Evolutionary conservation across 257 asterid species (phyloP).

Genomic region (Solanum clarkiae): DNA sequence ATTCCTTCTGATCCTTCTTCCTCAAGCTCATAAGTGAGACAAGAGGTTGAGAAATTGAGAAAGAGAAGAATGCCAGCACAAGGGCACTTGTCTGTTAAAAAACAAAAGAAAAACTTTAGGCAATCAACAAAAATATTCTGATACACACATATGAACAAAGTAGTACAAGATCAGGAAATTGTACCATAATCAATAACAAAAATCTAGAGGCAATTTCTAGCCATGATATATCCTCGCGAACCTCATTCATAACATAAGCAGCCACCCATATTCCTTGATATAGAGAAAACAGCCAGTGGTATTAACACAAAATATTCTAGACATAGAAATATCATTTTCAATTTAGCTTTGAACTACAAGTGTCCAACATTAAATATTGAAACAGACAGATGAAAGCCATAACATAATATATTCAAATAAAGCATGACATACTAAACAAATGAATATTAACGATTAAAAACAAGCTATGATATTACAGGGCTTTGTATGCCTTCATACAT

Average conservation of each 20-base stretch:
- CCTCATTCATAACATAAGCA: conserved; percentile 54
- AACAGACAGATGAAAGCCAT: neutral
- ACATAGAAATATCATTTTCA: neutral
- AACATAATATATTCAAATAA: neutral
- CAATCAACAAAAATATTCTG: neutral
- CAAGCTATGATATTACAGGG: neutral
- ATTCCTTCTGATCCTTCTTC: conserved; percentile 28
- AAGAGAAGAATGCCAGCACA: conserved; percentile 61
- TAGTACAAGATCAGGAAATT: conserved; percentile 4
- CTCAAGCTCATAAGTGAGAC: conserved; percentile 55
- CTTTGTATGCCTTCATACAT: neutral
- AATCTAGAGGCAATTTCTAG: conserved; percentile 65
- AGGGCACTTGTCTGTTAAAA: conserved; percentile 54
- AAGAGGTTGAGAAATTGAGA: conserved; percentile 70
- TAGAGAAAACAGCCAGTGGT: neutral
- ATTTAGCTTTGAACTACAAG: neutral
- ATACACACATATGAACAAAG: neutral
- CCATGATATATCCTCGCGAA: conserved; percentile 45
- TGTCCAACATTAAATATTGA: neutral
- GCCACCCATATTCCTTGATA: conserved; percentile 57
- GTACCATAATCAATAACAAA: conserved; percentile 44
- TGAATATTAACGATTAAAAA: neutral
- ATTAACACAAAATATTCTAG: neutral
- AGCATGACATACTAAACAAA: neutral
- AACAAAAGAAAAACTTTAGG: neutral